Conservation (phyloP, 441 rosid genomes). For the Pelargonium fulgidum region DNA sequence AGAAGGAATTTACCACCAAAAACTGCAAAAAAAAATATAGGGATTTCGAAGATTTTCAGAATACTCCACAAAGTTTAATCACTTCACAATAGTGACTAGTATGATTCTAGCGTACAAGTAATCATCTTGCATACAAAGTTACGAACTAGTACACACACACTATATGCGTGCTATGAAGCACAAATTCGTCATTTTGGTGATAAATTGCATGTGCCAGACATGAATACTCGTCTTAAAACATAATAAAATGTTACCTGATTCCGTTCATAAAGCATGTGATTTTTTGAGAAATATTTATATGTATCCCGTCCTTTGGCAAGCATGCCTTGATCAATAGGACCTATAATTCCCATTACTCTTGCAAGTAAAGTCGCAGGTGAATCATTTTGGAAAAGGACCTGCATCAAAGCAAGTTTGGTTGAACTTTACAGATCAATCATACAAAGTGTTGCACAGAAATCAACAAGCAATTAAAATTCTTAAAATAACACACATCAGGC, state of each 20-base stretch:
- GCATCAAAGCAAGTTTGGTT: constrained; percentile 19
- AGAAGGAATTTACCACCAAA: background rate
- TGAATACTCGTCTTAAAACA: too few relatives aligned
- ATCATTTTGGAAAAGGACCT: constrained; percentile 98
- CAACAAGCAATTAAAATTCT: too few relatives aligned
- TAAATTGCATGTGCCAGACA: too few relatives aligned
- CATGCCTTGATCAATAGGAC: constrained; percentile 69
- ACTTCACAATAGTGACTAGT: background rate
- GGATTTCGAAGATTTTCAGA: too few relatives aligned
- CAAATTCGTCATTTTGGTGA: too few relatives aligned
- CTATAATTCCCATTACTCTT: constrained; percentile 80
- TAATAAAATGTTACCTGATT: constrained; percentile 93
- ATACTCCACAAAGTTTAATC: background rate
- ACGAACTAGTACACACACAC: background rate
- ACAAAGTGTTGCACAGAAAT: background rate
- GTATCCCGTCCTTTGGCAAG: constrained; percentile 87
- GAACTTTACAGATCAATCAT: constrained; percentile 16
- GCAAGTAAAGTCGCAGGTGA: constrained; percentile 91
- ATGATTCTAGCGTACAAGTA: background rate
- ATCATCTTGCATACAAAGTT: constrained; percentile 1
- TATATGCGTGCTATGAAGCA: too few relatives aligned
- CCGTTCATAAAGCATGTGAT: constrained; percentile 85
- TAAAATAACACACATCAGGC: too few relatives aligned
- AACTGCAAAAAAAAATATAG: too few relatives aligned
- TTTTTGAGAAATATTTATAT: constrained; percentile 81